phyloP scores from a whole-genome alignment of 345 rosid genomes.

The Dipteronia sinensis region DNA sequence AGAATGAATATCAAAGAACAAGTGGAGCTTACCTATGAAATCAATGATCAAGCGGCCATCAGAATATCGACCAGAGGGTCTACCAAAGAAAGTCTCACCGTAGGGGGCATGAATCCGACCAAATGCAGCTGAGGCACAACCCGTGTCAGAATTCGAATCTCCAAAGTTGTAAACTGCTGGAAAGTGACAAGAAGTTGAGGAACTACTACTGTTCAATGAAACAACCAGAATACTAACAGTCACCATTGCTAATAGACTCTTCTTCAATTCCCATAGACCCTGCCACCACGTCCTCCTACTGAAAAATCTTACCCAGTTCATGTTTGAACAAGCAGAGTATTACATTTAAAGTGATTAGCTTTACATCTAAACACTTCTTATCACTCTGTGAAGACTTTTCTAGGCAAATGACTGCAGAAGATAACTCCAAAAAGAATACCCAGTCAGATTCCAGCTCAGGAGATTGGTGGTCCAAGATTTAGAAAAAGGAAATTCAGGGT shows the following conservation, averaged over 20 bases:
- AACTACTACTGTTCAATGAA: not conserved
- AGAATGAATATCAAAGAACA: not conserved
- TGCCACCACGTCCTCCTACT: not conserved
- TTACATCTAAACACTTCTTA: no score
- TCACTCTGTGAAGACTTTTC: no score
- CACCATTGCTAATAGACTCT: slow-evolving; percentile 9
- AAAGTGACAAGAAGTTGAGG: slow-evolving; percentile 13
- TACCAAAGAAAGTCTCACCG: slow-evolving; percentile 26
- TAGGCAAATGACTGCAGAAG: no score
- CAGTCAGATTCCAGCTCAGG: no score
- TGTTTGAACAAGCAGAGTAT: not conserved
- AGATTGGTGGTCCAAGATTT: no score
- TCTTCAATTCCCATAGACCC: not conserved
- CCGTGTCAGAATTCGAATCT: slow-evolving; percentile 37
- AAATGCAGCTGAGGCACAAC: slow-evolving; percentile 23
- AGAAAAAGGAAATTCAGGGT: no score
- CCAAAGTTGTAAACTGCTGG: slow-evolving; percentile 28
- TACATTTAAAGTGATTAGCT: no score
- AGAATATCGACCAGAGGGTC: slow-evolving; percentile 25
- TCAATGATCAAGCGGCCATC: slow-evolving; percentile 30
- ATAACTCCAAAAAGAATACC: no score
- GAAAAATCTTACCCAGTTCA: not conserved
- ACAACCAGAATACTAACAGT: not conserved
- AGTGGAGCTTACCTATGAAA: slow-evolving; percentile 24
- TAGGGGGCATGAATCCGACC: slow-evolving; percentile 14